Percentiles rank a stretch among this genome's conserved stretches.
Evolutionary conservation across 495 filamentous ascomycete species (phyloP).

Genomic region (Penicillium coprophilum): DNA sequence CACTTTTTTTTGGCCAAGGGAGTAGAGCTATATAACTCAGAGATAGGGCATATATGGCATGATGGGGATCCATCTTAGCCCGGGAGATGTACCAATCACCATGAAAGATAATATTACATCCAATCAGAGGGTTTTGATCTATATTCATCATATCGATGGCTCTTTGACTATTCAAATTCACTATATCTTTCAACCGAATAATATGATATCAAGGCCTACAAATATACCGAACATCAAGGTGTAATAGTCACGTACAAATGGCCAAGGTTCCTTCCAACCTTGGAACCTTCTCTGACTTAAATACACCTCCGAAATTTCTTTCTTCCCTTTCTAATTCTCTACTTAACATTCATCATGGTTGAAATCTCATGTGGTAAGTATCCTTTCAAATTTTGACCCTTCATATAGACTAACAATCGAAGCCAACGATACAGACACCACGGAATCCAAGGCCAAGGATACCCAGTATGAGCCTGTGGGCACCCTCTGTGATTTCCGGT

Average conservation of each 20-base stretch:
- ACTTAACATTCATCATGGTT: background rate
- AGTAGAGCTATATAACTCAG: no score
- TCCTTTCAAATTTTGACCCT: background rate
- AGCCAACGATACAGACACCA: background rate
- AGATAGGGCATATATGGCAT: no score
- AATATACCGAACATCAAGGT: no score
- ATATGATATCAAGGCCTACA: no score
- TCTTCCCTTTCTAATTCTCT: background rate
- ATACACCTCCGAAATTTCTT: background rate
- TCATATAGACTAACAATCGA: background rate
- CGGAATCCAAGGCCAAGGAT: background rate
- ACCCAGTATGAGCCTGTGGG: slow-evolving; percentile 18
- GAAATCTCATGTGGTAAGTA: background rate
- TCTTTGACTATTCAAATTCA: no score
- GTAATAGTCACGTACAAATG: no score
- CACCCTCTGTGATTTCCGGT: slow-evolving; percentile 30
- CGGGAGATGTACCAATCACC: no score
- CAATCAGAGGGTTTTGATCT: no score
- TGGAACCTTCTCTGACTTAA: background rate
- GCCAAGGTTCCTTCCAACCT: background rate
- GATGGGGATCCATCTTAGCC: no score
- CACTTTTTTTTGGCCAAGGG: background rate
- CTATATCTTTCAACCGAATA: no score
- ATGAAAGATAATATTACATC: no score
- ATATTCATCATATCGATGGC: no score